phyloP scores from a whole-genome alignment of 345 rosid species.

The Aegle marmelos region DNA sequence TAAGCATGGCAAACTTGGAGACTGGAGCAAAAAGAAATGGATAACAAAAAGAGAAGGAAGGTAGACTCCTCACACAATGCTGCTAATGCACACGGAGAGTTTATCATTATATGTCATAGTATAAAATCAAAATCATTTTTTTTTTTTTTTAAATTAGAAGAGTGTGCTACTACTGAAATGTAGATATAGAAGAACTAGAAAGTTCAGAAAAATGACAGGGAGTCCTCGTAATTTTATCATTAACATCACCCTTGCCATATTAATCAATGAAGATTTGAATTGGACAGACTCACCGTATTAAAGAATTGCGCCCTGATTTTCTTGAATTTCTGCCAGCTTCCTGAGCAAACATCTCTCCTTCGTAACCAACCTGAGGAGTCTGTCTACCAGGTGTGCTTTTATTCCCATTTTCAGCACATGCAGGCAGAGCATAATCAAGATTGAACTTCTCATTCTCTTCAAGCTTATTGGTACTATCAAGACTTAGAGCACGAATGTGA shows the following conservation, averaged over 20 bases:
- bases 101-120: neutral
- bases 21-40: neutral
- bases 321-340: constrained; percentile 45
- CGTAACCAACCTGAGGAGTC: constrained; percentile 28
- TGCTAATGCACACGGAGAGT: neutral
- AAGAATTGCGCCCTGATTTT: constrained; percentile 58
- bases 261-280: constrained; percentile 2
- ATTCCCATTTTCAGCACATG: constrained; percentile 24
- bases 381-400: constrained; percentile 39
- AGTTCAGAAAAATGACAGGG: neutral
- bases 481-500: constrained; percentile 39
- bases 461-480: constrained; percentile 20
- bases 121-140: neutral
- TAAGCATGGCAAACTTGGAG: neutral
- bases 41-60: neutral
- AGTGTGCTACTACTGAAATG: neutral
- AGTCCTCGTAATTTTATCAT: neutral
- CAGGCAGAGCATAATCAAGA: constrained; percentile 39
- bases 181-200: neutral
- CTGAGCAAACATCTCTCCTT: constrained; percentile 1
- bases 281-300: constrained; percentile 48
- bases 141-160: neutral
- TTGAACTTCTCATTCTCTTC: constrained; percentile 34
- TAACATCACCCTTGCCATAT: neutral
- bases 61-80: neutral